Conservation (phyloP, 1,284 basidiomycete species). For the Cerioporus squamosus region DNA sequence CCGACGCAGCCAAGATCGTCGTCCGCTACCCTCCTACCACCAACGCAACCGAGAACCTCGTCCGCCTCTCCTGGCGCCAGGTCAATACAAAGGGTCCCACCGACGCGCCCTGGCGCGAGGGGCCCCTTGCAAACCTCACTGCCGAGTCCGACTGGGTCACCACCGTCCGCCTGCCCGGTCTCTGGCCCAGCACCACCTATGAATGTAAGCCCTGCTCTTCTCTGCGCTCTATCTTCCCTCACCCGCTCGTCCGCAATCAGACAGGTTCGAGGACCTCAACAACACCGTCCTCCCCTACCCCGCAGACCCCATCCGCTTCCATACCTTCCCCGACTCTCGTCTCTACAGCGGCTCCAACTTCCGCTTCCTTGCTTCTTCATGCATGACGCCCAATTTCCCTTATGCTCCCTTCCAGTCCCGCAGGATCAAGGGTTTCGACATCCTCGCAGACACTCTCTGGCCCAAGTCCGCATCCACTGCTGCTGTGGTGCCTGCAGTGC, state of each 20-base stretch:
- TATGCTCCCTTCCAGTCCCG: constrained; percentile 57
- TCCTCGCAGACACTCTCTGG: constrained; percentile 60
- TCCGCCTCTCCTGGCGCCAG: constrained; percentile 55
- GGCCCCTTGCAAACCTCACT: constrained; percentile 51
- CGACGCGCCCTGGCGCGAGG: constrained; percentile 51
- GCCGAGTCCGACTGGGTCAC: constrained; percentile 67
- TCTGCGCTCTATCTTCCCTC: background rate
- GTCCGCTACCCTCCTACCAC: constrained; percentile 55
- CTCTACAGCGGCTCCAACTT: constrained; percentile 58
- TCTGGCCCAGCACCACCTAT: constrained; percentile 76
- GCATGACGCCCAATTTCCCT: constrained; percentile 68
- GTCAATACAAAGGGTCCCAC: constrained; percentile 22
- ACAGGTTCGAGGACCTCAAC: constrained; percentile 53
- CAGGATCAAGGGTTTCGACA: constrained; percentile 70
- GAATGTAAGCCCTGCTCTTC: constrained; percentile 58
- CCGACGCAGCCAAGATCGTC: constrained; percentile 63
- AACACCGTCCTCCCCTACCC: constrained; percentile 54
- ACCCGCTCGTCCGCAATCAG: constrained; percentile 36
- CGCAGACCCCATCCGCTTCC: constrained; percentile 57
- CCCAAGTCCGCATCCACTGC: constrained; percentile 21
- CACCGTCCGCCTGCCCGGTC: constrained; percentile 56
- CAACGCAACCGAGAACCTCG: constrained; percentile 36
- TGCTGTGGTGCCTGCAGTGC: background rate
- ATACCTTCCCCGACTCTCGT: constrained; percentile 71
- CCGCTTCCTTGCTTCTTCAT: constrained; percentile 69